Evolutionary conservation across 164 flowering plant species (phyloP).

Genomic region (Liriodendron chinense): DNA sequence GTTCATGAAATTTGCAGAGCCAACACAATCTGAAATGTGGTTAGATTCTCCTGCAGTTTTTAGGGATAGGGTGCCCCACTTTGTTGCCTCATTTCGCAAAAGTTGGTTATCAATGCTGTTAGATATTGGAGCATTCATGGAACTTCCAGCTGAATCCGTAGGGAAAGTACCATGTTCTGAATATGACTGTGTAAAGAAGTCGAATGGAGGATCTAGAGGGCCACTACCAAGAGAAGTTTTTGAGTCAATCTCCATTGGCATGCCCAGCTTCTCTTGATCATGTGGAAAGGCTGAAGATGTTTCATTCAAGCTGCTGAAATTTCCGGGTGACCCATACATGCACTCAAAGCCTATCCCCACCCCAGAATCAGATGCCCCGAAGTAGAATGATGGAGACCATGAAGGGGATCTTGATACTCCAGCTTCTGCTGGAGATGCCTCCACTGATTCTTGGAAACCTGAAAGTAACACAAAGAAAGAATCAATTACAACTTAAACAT

Average conservation of each 20-base stretch:
- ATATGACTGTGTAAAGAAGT: conserved; percentile 22
- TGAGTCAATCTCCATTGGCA: conserved; percentile 9
- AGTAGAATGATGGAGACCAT: conserved; percentile 12
- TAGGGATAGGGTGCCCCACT: conserved; percentile 21
- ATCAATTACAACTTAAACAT: background rate
- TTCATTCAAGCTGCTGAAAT: conserved; percentile 4
- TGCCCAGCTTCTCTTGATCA: conserved; percentile 23
- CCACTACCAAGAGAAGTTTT: conserved; percentile 22
- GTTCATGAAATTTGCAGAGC: conserved; percentile 8
- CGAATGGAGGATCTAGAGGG: conserved; percentile 24
- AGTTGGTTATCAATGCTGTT: conserved; percentile 12
- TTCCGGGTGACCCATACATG: conserved; percentile 7
- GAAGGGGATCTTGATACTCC: conserved; percentile 4
- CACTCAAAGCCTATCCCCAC: conserved; percentile 5
- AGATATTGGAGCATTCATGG: conserved; percentile 8
- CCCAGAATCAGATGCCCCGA: conserved; percentile 11
- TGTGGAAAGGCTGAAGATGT: background rate
- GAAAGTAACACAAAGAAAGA: conserved; percentile 7
- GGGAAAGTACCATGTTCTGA: conserved; percentile 16
- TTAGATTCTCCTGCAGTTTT: conserved; percentile 24
- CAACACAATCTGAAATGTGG: conserved; percentile 15
- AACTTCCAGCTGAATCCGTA: conserved; percentile 21
- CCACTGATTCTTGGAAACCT: conserved; percentile 16
- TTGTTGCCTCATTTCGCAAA: conserved; percentile 12
- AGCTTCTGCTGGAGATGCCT: conserved; percentile 8